Percentiles rank a stretch among this genome's conserved stretches.
phyloP scores from a whole-genome alignment of 1,139 yeast genomes.

The Zygosaccharomyces pseudobailii region DNA sequence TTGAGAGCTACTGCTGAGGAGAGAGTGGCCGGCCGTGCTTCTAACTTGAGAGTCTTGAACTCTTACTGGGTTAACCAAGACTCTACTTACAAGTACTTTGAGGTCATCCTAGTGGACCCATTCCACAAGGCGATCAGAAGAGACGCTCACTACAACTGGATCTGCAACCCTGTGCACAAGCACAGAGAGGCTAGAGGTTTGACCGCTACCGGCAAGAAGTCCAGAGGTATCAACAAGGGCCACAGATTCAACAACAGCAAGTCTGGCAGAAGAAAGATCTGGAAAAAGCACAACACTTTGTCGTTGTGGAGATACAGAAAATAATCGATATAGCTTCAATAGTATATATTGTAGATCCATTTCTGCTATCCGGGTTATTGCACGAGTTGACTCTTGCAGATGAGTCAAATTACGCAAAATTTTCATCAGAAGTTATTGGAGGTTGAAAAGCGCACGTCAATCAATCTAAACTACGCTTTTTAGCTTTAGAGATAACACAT shows the following conservation, averaged over 20 bases:
- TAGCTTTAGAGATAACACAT: too few species aligned
- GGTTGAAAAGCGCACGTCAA: background rate
- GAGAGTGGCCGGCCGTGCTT: conserved; percentile 98
- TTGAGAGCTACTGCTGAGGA: conserved; percentile 98
- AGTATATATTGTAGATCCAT: conserved; percentile 6
- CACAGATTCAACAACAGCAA: conserved; percentile 97
- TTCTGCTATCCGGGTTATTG: conserved; percentile 3
- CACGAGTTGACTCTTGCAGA: background rate
- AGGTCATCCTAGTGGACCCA: conserved; percentile 96
- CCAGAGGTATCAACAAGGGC: conserved; percentile 99
- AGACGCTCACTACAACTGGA: conserved; percentile 99
- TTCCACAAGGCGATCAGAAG: conserved; percentile 98
- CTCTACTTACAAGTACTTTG: conserved; percentile 98
- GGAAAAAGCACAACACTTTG: conserved; percentile 99
- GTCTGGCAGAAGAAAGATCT: conserved; percentile 98
- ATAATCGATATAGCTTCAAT: conserved; percentile 37
- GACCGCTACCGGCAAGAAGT: conserved; percentile 96
- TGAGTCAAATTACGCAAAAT: conserved; percentile 1
- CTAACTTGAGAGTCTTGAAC: conserved; percentile 98
- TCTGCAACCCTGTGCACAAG: conserved; percentile 99
- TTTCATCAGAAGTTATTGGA: background rate
- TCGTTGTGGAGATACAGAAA: conserved; percentile 99
- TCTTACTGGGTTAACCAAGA: conserved; percentile 99
- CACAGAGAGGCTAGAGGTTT: conserved; percentile 99
- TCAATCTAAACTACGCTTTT: background rate